Base-by-base conservation (phyloP, 352 stramenopile genomes). In the Pythium angustatum region DNA sequence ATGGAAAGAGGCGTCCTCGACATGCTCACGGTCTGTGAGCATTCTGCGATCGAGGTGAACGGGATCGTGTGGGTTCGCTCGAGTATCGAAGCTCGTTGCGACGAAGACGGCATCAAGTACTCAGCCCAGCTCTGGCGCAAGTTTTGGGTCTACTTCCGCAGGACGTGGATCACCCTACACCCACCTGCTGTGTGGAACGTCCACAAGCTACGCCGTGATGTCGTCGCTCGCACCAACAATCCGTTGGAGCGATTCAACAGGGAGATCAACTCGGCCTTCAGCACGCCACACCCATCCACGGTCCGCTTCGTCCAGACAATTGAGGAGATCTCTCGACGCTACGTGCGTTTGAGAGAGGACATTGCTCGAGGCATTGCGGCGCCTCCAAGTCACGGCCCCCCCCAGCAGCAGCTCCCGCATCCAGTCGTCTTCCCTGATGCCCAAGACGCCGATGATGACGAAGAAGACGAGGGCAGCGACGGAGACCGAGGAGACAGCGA, bases 241-340 rank as follows among this genome's bases (percentile, higher is more conserved):
- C 52, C 62, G 0, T 15, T 69, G 1, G 62, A 69, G 44, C 60
- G 52, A 0, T 63, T 63, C 34, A 69, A 62, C 28, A 3, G 47
- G 21, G 52, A 63, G 36, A 27, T 63, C 14, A 62, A 57, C 24
- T n/a, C n/a, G n/a, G 22, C 33, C 36, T 44, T 44, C 36, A n/a
- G 36, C 7, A n/a, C 36, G 36, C 36, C 14, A 6, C 36, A 44
- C 4, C 36, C 7, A 19, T 44, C 36, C 11, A n/a, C 36, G 7
- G 36, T n/a, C 21, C 36, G 36, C 6, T 44, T 44, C 14, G 36
- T 44, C 6, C 36, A 44, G 36, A 44, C 36, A 17, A 44, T 44
- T 17, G 36, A 19, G 7, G 14, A 44, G 36, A 44, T 44, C 7
- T 44, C 36, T 44, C 36, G 36, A 21, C 36, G 36, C 7, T 44